Percentiles rank a stretch among this genome's conserved stretches.
Evolutionary conservation across 163 green algal species (phyloP).

Genomic region (Scenedesmus sp.): DNA sequence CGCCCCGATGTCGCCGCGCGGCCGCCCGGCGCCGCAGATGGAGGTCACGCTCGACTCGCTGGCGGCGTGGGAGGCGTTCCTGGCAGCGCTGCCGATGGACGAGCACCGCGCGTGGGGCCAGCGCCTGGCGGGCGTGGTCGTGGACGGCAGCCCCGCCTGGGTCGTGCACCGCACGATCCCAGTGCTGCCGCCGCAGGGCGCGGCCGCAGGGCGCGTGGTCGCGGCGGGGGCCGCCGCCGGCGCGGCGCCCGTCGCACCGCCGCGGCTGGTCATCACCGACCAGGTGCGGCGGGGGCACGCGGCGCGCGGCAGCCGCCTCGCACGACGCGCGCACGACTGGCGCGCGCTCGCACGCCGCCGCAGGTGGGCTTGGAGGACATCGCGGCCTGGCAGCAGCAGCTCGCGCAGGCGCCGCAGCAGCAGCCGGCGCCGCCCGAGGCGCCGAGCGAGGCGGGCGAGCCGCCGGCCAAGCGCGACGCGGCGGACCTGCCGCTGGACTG

Average conservation of each 20-base stretch:
- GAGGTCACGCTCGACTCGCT: slow-evolving; percentile 75
- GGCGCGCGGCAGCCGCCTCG: too few species aligned
- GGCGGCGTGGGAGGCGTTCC: slow-evolving; percentile 79
- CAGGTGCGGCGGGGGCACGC: background rate
- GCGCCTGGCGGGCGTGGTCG: slow-evolving; percentile 68
- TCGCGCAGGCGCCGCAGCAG: background rate
- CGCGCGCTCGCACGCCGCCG: too few species aligned
- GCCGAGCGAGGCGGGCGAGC: too few species aligned
- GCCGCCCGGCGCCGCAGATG: too few species aligned
- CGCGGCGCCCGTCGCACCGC: too few species aligned
- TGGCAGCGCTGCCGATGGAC: slow-evolving; percentile 59
- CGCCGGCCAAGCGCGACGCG: too few species aligned
- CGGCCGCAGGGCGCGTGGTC: too few species aligned
- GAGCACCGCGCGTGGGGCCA: slow-evolving; percentile 70
- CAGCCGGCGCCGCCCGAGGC: background rate
- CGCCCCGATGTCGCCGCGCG: too few species aligned
- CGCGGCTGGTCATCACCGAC: slow-evolving; percentile 17
- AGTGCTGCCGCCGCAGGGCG: background rate
- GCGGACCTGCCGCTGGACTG: slow-evolving; percentile 66
- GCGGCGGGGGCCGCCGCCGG: too few species aligned
- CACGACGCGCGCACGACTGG: too few species aligned
- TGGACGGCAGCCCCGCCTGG: slow-evolving; percentile 75
- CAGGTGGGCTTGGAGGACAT: slow-evolving; percentile 19
- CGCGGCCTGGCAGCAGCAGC: slow-evolving; percentile 26
- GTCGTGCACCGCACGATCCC: slow-evolving; percentile 65